Conservation (phyloP, 345 rosid genomes). For the Diplotaxis tenuifolia region DNA sequence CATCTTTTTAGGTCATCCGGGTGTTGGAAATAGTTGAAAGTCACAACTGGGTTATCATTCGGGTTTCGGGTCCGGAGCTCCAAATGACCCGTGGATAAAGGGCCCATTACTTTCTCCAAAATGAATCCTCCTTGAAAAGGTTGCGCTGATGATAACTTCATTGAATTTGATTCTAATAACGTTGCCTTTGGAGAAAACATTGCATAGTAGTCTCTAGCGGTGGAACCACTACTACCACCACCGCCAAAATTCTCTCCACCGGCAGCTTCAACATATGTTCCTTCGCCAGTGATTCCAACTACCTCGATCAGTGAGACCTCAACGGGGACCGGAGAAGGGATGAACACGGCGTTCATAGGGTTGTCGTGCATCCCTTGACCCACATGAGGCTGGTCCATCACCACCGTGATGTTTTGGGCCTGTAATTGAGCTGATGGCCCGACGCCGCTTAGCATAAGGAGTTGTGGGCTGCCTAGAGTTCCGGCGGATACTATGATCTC, state of each 20-base stretch:
- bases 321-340: slow-evolving; percentile 65
- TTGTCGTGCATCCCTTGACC: slow-evolving; percentile 79
- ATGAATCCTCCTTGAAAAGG: slow-evolving; percentile 61
- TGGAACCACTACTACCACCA: slow-evolving; percentile 22
- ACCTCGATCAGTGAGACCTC: slow-evolving; percentile 80
- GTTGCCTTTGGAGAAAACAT: slow-evolving; percentile 56
- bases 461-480: slow-evolving; percentile 74
- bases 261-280: slow-evolving; percentile 62
- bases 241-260: slow-evolving; percentile 52
- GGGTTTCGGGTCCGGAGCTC: slow-evolving; percentile 52
- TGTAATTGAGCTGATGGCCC: slow-evolving; percentile 56
- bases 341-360: slow-evolving; percentile 65
- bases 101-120: slow-evolving; percentile 63
- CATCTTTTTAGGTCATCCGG: slow-evolving; percentile 54
- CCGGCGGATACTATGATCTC: slow-evolving; percentile 66
- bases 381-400: slow-evolving; percentile 57
- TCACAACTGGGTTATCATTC: slow-evolving; percentile 59
- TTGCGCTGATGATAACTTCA: slow-evolving; percentile 34
- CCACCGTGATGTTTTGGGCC: slow-evolving; percentile 45
- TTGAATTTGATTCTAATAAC: slow-evolving; percentile 29
- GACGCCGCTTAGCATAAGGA: slow-evolving; percentile 66
- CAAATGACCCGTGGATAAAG: slow-evolving; percentile 55
- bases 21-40: slow-evolving; percentile 64
- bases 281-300: slow-evolving; percentile 62
- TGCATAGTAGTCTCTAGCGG: slow-evolving; percentile 41